phyloP scores from a whole-genome alignment of 1,284 basidiomycete species.

The Irpex sp. region DNA sequence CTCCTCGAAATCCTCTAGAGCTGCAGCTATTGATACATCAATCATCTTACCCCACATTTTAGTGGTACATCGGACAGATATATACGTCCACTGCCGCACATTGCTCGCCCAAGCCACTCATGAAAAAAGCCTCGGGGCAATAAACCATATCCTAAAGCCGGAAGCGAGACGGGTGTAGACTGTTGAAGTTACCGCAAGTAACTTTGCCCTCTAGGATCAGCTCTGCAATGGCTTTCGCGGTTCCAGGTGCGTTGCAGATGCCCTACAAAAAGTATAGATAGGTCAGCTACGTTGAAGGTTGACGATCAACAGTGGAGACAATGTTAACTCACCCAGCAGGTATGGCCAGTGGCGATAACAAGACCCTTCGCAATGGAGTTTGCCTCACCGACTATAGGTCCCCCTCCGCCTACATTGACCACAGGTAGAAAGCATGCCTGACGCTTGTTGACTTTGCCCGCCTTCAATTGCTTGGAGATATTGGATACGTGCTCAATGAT shows the following conservation, averaged over 20 bases:
- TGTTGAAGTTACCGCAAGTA: slow-evolving; percentile 45
- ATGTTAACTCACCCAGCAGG: slow-evolving; percentile 37
- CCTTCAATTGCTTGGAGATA: slow-evolving; percentile 52
- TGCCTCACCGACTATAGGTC: slow-evolving; percentile 62
- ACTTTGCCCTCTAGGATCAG: slow-evolving; percentile 55
- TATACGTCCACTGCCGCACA: no score
- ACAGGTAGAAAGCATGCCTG: slow-evolving; percentile 71
- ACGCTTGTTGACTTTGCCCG: slow-evolving; percentile 44
- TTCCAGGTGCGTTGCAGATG: slow-evolving; percentile 71
- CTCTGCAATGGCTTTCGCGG: slow-evolving; percentile 56
- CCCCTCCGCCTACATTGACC: slow-evolving; percentile 39
- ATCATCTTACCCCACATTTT: no score
- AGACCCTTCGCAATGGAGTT: slow-evolving; percentile 46
- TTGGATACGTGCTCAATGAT: slow-evolving; percentile 51
- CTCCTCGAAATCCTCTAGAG: no score
- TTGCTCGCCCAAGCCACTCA: no score
- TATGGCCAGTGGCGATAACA: slow-evolving; percentile 64
- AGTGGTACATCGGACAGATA: no score
- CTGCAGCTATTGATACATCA: no score
- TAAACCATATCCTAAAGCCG: not conserved
- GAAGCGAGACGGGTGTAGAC: slow-evolving; percentile 36
- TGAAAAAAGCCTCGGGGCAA: not conserved
- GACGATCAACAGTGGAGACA: no score
- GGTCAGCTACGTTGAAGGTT: not conserved
- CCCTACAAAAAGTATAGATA: slow-evolving; percentile 38